Evolutionary conservation across 257 asterid species (phyloP), one percentile per base, ranked within the genome.

Genomic region (Nicotiana undulata): DNA sequence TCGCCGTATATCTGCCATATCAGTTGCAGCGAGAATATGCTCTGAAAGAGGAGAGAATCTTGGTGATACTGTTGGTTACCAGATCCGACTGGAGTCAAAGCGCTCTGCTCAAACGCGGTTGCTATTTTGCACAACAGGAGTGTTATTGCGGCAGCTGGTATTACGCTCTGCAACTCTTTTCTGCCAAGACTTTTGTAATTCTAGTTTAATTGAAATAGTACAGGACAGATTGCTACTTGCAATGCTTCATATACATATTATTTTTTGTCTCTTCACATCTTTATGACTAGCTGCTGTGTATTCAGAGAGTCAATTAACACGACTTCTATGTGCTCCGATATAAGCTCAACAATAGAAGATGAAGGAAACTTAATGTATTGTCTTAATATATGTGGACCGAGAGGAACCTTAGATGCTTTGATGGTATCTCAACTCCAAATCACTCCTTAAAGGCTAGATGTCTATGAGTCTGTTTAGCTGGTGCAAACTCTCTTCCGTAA

Each of bases 111-210:
- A 90, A 84, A 93, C 99, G 75, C 90, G 92, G 85, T 91, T 95
- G 89, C 88, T 93, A 10, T 95, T 95, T 85, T 95, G 99, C 94
- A 95, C 99, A 6, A 95, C 99, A 24, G 99, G 99, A 74, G 96
- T 95, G 77, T 88, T 95, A 85, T 94, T 95, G 81, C 91, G 97
- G 78, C 96, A 79, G 85, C 93, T 93, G 97, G 99, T 95, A 93
- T 63, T 81, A 13, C 18, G 26, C 49, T 82, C 74, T 72, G 28
- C 15, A 49, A 46, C 29, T 61, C 12, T 61, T 64, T 46, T 72
- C 51, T 72, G 16, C 61, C 78, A 72, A 60, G 49, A 63, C 15
- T 82, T 79, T 64, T 52, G 75, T 55, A 58, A 58, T 79, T 74
- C 81, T 55, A 52, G 58, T 72, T 81, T 53, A 75, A 34, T 51